Evolutionary conservation across 805 yeast species (phyloP).

Genomic region (Ogataea paradorogensis): DNA sequence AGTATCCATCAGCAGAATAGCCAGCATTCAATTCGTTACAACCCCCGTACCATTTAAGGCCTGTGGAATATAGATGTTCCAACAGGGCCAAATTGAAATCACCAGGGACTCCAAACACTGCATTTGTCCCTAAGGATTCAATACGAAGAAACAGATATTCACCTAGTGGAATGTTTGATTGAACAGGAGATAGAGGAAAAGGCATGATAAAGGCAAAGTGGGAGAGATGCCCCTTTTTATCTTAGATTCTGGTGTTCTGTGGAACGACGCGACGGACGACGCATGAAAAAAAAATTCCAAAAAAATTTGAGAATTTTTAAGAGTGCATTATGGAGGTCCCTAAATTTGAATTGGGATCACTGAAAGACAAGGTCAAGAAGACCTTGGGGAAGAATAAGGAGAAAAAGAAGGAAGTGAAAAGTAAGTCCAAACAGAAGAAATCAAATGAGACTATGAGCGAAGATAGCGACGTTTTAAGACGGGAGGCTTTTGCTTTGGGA

Average conservation of each 20-base stretch:
- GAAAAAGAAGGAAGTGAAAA: constrained; percentile 13
- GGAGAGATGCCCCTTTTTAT: constrained; percentile 1
- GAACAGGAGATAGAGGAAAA: constrained; percentile 1
- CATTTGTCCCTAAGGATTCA: constrained; percentile 50
- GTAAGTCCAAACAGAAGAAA: constrained; percentile 21
- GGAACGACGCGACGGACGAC: constrained; percentile 10
- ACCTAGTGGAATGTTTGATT: constrained; percentile 47
- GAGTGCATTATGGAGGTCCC: constrained; percentile 39
- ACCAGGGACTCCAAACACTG: constrained; percentile 78
- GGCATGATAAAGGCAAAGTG: constrained; percentile 1
- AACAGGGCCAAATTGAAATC: constrained; percentile 67
- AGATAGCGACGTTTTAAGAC: constrained; percentile 43
- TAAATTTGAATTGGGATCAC: constrained; percentile 49
- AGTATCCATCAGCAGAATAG: constrained; percentile 88
- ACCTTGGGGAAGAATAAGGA: constrained; percentile 36
- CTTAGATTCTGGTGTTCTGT: background rate
- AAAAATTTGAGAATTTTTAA: constrained; percentile 2
- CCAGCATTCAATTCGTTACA: constrained; percentile 91
- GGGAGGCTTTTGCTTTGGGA: constrained; percentile 77
- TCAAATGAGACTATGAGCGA: constrained; percentile 8
- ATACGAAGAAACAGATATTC: constrained; percentile 63
- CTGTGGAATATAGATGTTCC: constrained; percentile 59
- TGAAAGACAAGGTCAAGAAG: constrained; percentile 61
- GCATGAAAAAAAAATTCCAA: constrained; percentile 8
- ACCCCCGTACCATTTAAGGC: constrained; percentile 71